phyloP scores from a whole-genome alignment of 805 yeast genomes.

The Teunomyces lycoperdinae region DNA sequence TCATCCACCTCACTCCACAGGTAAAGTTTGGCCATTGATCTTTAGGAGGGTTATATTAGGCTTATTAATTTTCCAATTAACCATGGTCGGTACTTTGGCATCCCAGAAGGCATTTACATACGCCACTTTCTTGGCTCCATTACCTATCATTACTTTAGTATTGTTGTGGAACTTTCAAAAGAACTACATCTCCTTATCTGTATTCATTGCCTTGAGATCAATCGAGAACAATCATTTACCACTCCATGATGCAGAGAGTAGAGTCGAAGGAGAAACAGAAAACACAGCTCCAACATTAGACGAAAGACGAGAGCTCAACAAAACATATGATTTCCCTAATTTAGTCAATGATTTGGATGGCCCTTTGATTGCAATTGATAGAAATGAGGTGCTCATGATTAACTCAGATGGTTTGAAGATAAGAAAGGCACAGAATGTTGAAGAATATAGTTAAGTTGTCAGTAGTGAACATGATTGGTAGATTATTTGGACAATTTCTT shows the following conservation, averaged over 20 bases:
- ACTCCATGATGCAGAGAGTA: slow-evolving; percentile 18
- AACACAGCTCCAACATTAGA: slow-evolving; percentile 58
- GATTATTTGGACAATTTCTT: neutral
- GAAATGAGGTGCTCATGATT: slow-evolving; percentile 33
- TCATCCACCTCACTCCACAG: slow-evolving; percentile 96
- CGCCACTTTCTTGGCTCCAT: slow-evolving; percentile 69
- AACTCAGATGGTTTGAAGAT: slow-evolving; percentile 24
- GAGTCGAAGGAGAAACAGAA: neutral
- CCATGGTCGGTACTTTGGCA: slow-evolving; percentile 89
- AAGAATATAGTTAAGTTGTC: neutral
- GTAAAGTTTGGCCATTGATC: slow-evolving; percentile 92
- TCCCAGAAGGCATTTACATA: slow-evolving; percentile 75
- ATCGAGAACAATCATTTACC: slow-evolving; percentile 48
- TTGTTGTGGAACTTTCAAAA: slow-evolving; percentile 79
- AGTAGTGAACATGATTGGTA: neutral
- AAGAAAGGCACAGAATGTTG: slow-evolving; percentile 1
- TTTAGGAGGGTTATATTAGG: slow-evolving; percentile 82
- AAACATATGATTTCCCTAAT: slow-evolving; percentile 75
- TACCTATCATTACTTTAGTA: slow-evolving; percentile 66
- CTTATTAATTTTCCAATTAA: slow-evolving; percentile 76
- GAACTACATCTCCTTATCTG: slow-evolving; percentile 74
- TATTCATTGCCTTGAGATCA: slow-evolving; percentile 84
- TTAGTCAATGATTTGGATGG: slow-evolving; percentile 72
- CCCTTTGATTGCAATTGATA: slow-evolving; percentile 76
- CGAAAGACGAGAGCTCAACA: slow-evolving; percentile 69